These are phyloP conservation scores for Elsinoe perseae DNA, from an alignment of 2,329 filamentous ascomycete species.

Conservation along the genomic window DNA sequence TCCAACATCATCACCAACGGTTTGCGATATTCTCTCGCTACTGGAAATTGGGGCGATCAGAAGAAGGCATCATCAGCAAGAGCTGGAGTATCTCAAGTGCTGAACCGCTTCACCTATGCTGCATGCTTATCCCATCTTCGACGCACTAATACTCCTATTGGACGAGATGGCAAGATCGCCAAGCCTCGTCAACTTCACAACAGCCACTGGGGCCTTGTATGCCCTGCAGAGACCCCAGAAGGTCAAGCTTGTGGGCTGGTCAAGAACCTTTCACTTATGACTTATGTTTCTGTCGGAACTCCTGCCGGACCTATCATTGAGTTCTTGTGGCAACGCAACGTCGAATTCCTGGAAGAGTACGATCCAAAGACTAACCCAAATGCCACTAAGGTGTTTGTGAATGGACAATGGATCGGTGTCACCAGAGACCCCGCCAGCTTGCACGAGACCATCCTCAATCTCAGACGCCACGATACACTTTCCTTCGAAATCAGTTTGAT, in stretches of 20 bases:
- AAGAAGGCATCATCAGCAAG: slow-evolving; percentile 95
- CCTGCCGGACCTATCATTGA: slow-evolving; percentile 84
- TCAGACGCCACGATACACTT: slow-evolving; percentile 64
- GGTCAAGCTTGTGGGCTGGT: slow-evolving; percentile 96
- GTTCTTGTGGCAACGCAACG: slow-evolving; percentile 91
- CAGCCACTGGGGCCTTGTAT: slow-evolving; percentile 96
- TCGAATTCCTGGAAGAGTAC: slow-evolving; percentile 96
- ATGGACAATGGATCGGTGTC: slow-evolving; percentile 95
- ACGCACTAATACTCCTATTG: slow-evolving; percentile 94
- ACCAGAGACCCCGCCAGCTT: slow-evolving; percentile 82
- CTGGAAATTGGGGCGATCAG: slow-evolving; percentile 98
- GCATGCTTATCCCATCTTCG: slow-evolving; percentile 95
- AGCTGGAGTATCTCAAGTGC: slow-evolving; percentile 93
- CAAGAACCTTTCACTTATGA: slow-evolving; percentile 97
- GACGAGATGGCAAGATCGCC: slow-evolving; percentile 94
- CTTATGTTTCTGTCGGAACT: slow-evolving; percentile 92
- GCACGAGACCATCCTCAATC: slow-evolving; percentile 46
- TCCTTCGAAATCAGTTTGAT: slow-evolving; percentile 91
- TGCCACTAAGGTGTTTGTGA: slow-evolving; percentile 96
- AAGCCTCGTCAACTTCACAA: slow-evolving; percentile 98
- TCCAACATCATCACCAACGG: slow-evolving; percentile 85
- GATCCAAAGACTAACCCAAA: slow-evolving; percentile 60
- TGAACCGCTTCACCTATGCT: slow-evolving; percentile 95
- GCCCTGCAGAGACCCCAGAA: slow-evolving; percentile 94
- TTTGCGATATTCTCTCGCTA: slow-evolving; percentile 91